A percentile compares a stretch with the other conserved stretches of the same genome.
These are phyloP conservation scores for Cryoendolithus antarcticus DNA, from an alignment of 2,329 filamentous ascomycete species.

Conservation along the genomic window DNA sequence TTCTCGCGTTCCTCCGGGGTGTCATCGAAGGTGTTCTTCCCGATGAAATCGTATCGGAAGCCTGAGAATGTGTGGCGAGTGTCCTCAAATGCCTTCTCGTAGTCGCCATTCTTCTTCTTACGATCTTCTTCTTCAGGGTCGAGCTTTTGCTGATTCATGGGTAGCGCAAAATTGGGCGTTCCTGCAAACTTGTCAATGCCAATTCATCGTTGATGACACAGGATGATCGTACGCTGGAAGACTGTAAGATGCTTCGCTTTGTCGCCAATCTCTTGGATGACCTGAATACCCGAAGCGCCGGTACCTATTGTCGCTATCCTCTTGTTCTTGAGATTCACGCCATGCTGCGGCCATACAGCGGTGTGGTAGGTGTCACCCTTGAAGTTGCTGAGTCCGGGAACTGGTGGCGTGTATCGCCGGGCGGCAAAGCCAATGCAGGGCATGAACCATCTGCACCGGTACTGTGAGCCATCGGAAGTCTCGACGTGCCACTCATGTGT, in stretches of 20 bases:
- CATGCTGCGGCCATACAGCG: constrained; percentile 26
- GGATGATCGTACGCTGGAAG: constrained; percentile 54
- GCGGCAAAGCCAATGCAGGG: constrained; percentile 28
- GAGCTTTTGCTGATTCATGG: constrained; percentile 43
- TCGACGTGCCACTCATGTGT: constrained; percentile 39
- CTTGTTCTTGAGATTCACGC: constrained; percentile 24
- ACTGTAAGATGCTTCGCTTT: constrained; percentile 35
- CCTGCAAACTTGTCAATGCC: constrained; percentile 58
- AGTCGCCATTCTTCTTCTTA: constrained; percentile 26
- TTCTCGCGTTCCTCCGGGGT: constrained; percentile 27
- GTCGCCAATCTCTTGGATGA: constrained; percentile 21
- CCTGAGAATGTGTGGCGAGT: constrained; percentile 35
- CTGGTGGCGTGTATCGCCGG: constrained; percentile 26
- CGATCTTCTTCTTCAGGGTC: constrained; percentile 39
- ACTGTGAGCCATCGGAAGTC: constrained; percentile 30
- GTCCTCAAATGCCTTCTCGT: constrained; percentile 35
- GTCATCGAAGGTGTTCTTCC: constrained; percentile 40
- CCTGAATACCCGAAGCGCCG: constrained; percentile 31
- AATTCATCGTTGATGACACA: too few relatives aligned
- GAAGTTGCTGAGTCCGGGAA: constrained; percentile 25
- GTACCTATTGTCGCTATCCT: constrained; percentile 31
- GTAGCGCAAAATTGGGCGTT: constrained; percentile 52
- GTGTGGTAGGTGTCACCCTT: constrained; percentile 29
- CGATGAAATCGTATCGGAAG: constrained; percentile 41
- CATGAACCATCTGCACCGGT: constrained; percentile 23